A percentile compares a stretch with the other conserved stretches of the same genome.
Evolutionary conservation across 1,284 basidiomycete species (phyloP).

Genomic region (Trametes versicolor): DNA sequence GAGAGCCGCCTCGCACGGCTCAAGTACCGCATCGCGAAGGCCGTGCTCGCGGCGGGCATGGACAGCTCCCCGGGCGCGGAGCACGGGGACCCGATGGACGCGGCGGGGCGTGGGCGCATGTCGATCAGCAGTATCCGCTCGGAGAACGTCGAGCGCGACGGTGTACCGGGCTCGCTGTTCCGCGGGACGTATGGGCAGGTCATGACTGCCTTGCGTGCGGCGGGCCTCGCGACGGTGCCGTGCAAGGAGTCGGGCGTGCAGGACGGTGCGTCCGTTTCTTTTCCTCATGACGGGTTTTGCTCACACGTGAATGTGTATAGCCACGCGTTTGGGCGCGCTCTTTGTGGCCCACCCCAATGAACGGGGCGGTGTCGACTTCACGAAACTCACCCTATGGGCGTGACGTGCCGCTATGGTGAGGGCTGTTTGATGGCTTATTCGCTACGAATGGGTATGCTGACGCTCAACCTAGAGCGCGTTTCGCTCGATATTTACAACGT

Average conservation of each 20-base stretch:
- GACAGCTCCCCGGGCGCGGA: conserved; percentile 43
- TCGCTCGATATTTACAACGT: conserved; percentile 3
- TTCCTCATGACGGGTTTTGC: conserved; percentile 9
- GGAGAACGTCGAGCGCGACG: conserved; percentile 31
- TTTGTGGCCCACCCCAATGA: conserved; percentile 52
- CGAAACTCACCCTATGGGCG: conserved; percentile 58
- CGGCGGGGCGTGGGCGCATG: conserved; percentile 22
- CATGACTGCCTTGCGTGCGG: conserved; percentile 52
- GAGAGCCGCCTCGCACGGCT: conserved; percentile 48
- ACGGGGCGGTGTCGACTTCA: conserved; percentile 49
- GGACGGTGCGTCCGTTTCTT: conserved; percentile 45
- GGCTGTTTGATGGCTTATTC: background rate
- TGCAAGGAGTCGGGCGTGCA: conserved; percentile 50
- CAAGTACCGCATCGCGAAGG: conserved; percentile 53
- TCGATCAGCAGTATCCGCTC: conserved; percentile 38
- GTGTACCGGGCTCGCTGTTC: conserved; percentile 46
- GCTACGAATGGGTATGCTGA: background rate
- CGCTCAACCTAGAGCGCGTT: background rate
- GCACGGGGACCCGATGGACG: conserved; percentile 17
- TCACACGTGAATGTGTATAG: conserved; percentile 40
- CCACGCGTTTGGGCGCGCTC: conserved; percentile 55
- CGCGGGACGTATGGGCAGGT: conserved; percentile 61
- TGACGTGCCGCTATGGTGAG: conserved; percentile 37
- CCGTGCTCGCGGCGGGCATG: conserved; percentile 60
- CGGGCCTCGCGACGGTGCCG: conserved; percentile 52